Conservation (phyloP, 805 yeast genomes). For the Clavispora carvajalis region DNA sequence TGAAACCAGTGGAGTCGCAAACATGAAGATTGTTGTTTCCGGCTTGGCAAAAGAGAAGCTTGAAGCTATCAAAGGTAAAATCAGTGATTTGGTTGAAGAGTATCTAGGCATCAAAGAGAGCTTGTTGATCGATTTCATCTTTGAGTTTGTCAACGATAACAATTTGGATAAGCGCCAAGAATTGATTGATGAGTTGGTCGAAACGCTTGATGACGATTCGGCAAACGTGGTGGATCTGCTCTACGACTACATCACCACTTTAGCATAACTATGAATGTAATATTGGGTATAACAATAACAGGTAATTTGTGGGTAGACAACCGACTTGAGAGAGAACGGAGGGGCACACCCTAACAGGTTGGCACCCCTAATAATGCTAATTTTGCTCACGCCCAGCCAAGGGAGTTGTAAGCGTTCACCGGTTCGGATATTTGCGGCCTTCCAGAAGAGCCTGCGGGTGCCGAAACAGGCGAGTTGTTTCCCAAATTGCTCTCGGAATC, state of each 20-base stretch:
- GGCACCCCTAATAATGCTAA: neutral
- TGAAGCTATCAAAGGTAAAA: slow-evolving; percentile 25
- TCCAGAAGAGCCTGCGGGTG: slow-evolving; percentile 15
- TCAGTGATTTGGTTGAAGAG: slow-evolving; percentile 44
- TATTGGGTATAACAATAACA: slow-evolving; percentile 1
- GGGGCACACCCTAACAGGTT: too few relatives aligned
- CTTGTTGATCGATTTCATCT: slow-evolving; percentile 41
- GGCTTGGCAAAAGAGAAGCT: slow-evolving; percentile 11
- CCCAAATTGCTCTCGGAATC: slow-evolving; percentile 36
- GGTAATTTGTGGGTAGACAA: neutral
- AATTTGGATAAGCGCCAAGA: slow-evolving; percentile 27
- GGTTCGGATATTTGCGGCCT: slow-evolving; percentile 55
- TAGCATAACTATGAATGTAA: slow-evolving; percentile 1
- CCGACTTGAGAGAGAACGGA: neutral
- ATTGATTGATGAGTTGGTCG: slow-evolving; percentile 42
- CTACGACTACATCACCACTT: slow-evolving; percentile 3
- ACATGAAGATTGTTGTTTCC: slow-evolving; percentile 4
- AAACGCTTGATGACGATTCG: slow-evolving; percentile 49
- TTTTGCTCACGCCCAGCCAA: slow-evolving; percentile 49
- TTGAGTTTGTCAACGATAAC: slow-evolving; percentile 28
- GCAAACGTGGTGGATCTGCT: slow-evolving; percentile 36
- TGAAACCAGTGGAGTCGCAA: neutral
- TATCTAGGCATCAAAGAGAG: slow-evolving; percentile 51
- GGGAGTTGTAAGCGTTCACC: slow-evolving; percentile 62
- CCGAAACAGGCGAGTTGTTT: slow-evolving; percentile 5